Evolutionary conservation across 768 basidiomycete genomes (phyloP).

Genomic region (Mycena sanguinolenta): DNA sequence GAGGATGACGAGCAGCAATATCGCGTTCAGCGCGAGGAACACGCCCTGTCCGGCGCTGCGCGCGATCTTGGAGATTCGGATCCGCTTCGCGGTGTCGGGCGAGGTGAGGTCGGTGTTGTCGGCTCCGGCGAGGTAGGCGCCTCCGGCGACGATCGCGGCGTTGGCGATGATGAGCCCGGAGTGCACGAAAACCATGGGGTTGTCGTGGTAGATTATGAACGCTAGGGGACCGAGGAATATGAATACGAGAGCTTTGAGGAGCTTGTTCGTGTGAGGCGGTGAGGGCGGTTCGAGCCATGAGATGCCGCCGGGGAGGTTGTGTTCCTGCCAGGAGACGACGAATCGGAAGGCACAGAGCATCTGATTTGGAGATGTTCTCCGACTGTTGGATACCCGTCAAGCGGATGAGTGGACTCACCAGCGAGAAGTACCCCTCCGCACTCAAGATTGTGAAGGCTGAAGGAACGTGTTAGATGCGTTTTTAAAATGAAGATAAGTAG

Average conservation of each 20-base stretch:
- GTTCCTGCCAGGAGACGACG: constrained; percentile 28
- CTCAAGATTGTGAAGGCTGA: constrained; percentile 17
- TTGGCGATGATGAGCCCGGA: constrained; percentile 19
- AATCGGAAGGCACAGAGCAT: constrained; percentile 27
- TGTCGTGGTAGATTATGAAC: constrained; percentile 13
- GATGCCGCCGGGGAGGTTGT: constrained; percentile 16
- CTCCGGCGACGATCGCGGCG: constrained; percentile 20
- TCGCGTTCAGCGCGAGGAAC: constrained; percentile 11
- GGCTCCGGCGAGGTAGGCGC: constrained; percentile 18
- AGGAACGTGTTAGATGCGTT: neutral
- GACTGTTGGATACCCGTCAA: too few species aligned
- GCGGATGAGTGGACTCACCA: neutral
- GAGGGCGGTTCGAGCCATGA: constrained; percentile 22
- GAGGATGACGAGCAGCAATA: constrained; percentile 10
- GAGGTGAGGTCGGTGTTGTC: constrained; percentile 4
- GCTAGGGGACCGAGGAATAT: constrained; percentile 25
- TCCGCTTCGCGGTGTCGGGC: neutral
- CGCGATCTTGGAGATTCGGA: constrained; percentile 2
- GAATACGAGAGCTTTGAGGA: neutral
- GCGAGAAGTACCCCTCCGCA: constrained; percentile 19
- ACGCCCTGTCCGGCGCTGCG: constrained; percentile 25
- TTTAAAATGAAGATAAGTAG: constrained; percentile 8
- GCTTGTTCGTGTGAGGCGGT: neutral
- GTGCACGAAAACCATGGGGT: constrained; percentile 25
- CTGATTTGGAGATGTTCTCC: too few species aligned